phyloP scores from a whole-genome alignment of 2,329 filamentous ascomycete species.

The Aspergillus niger region DNA sequence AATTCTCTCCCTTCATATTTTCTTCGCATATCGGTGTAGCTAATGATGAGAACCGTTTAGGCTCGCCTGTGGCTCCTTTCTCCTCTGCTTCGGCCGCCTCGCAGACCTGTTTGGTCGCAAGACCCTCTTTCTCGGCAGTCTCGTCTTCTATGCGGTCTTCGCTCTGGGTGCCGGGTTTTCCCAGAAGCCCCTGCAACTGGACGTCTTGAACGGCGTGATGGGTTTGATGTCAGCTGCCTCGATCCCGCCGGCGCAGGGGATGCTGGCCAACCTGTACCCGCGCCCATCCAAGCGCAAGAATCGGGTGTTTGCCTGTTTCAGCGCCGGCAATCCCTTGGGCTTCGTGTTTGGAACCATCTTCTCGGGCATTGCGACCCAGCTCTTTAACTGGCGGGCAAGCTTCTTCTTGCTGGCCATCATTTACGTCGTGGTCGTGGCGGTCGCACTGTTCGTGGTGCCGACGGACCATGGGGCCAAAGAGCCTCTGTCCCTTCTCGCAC shows the following conservation, averaged over 20 bases:
- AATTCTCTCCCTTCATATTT: too few relatives aligned
- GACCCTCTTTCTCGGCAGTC: constrained; percentile 60
- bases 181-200: constrained; percentile 59
- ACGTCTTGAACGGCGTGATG: constrained; percentile 64
- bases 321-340: constrained; percentile 59
- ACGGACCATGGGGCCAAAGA: constrained; percentile 46
- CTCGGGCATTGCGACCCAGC: constrained; percentile 61
- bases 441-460: constrained; percentile 65
- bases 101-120: constrained; percentile 69
- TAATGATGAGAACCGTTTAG: constrained; percentile 30
- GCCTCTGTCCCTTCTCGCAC: background rate
- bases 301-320: constrained; percentile 64
- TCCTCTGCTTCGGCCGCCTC: constrained; percentile 66
- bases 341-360: constrained; percentile 62
- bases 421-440: constrained; percentile 60
- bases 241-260: constrained; percentile 65
- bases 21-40: too few relatives aligned
- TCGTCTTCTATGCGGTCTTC: constrained; percentile 61
- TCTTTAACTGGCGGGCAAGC: constrained; percentile 65
- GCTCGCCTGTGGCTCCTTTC: constrained; percentile 64
- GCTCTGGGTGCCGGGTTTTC: constrained; percentile 62
- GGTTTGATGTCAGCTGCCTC: constrained; percentile 66
- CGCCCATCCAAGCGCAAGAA: constrained; percentile 65
- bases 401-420: constrained; percentile 66
- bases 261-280: constrained; percentile 65